Evolutionary conservation across 768 basidiomycete genomes (phyloP).

Genomic region (Phanerodontia chrysosporium): DNA sequence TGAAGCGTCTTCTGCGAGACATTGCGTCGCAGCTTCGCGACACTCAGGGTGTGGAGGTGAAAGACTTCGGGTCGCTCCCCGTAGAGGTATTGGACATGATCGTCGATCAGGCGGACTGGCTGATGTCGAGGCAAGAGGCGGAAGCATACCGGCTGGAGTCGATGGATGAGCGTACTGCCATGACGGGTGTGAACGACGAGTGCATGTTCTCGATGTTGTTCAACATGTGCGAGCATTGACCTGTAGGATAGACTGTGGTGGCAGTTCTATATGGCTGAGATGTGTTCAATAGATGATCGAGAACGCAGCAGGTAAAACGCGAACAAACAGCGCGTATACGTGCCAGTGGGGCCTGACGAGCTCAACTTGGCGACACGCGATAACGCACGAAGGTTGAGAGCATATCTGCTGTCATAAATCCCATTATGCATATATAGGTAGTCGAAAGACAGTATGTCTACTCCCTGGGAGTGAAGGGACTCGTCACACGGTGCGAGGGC

Average conservation of each 20-base stretch:
- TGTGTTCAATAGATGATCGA: too few species aligned
- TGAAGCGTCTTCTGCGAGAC: constrained; percentile 14
- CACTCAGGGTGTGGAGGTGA: background rate
- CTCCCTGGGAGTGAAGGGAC: constrained; percentile 75
- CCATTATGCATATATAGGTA: constrained; percentile 1
- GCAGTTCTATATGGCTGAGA: too few species aligned
- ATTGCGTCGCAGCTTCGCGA: background rate
- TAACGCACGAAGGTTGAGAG: too few species aligned
- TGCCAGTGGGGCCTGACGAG: too few species aligned
- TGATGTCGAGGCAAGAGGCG: constrained; percentile 12
- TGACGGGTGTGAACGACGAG: background rate
- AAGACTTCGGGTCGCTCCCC: constrained; percentile 9
- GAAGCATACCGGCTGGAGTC: constrained; percentile 12
- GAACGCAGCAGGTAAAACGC: too few species aligned
- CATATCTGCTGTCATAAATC: constrained; percentile 1
- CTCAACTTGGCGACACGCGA: too few species aligned
- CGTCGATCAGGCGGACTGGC: background rate
- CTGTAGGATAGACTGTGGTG: too few species aligned
- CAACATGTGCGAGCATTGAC: too few species aligned
- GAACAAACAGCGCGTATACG: too few species aligned
- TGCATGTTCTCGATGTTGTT: too few species aligned
- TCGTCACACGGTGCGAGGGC: constrained; percentile 64
- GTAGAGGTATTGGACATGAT: constrained; percentile 17
- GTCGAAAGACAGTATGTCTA: constrained; percentile 23
- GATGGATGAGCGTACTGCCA: constrained; percentile 16